Base-by-base conservation (phyloP, 371 early-diverging fungal genomes). In the Parasitella parasitica region DNA sequence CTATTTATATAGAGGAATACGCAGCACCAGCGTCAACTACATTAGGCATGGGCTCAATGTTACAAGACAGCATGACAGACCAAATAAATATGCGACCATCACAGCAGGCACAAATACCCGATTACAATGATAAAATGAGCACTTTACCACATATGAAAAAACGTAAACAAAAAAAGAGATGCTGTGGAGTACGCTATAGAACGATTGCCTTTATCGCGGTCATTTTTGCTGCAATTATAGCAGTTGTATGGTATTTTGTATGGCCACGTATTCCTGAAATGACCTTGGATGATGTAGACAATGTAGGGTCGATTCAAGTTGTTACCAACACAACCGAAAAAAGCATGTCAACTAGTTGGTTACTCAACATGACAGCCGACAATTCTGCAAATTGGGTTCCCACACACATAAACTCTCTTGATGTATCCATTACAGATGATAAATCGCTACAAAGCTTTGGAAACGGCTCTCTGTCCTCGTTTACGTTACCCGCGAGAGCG, bases 1-100 rank as follows among this genome's bases (percentile, higher is more conserved):
- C 80, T 7, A 69, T 79, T 39, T 76, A 79, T 32, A 69, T 79
- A 16, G 80, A 79, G 41, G 65, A 71, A 26, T 51, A 48, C 26
- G 20, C 51, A 20, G 55, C 59, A 30, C 59, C 50, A 8, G 30
- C 61, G 13, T 56, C 66, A 0, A 61, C 49, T 27, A 57, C 43
- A 20, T 62, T 68, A 36, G 67, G 68, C 27, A 57, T 65, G n/a
- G 66, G 66, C 4, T 72, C 75, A 1, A 69, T 75, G 54, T 55
- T 72, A 9, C 70, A 69, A 28, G 68, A 67, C 26, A 61, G 34
- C 34, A 36, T 52, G n/a, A 37, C 49, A 4, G 69, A 56, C 36
- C 53, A 27, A n/a, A 24, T 48, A 30, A 22, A 20, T 30, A 51
- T 9, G 13, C 15, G 26, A 26, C 32, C 30, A 13, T 20, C 61